Base-by-base conservation (phyloP, 2,329 filamentous ascomycete genomes). In the Calonectria naviculata region DNA sequence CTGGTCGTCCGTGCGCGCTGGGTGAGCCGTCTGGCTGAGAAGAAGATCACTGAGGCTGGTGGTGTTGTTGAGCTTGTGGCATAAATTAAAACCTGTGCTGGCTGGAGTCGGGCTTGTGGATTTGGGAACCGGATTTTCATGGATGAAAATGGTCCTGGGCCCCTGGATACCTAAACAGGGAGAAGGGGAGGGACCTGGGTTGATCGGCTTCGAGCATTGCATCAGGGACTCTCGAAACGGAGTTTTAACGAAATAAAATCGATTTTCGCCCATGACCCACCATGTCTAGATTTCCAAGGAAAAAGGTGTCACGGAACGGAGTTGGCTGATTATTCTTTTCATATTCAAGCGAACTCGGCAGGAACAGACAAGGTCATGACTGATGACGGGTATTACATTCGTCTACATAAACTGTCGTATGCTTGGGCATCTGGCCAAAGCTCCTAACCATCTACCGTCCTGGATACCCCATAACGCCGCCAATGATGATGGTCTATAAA, bases 21-120 rank as follows among this genome's bases (percentile, higher is more conserved):
- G 90, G 94, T 99, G 88, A 95, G 93, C 91, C 93, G 94, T 85
- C 93, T 98, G 86, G 97, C 97, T 80, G 97, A 99, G 93, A 91
- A 94, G 89, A 99, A 99, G 94, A 98, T 99, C 88, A 97, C 94
- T 86, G 95, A 97, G 87, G 96, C 95, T 83, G 97, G 97, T 87
- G 96, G 96, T 88, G 94, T 98, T 83, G 90, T 97, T 83, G 95
- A 98, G 91, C 91, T 98, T 85, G 94, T 98, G 84, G 95, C 95
- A 88, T 98, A 86, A 84, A 81, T 78, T 47, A 65, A 75, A 74
- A 70, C 68, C 47, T 67, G 68, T 64, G 72, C 71, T 74, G 58
- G 70, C 70, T 66, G 79, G 80, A 80, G 79, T 80, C 78, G 77
- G 79, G 76, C 75, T 76, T 79, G 76, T 79, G 77, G 80, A 79